A percentile compares a stretch with the other conserved stretches of the same genome.
phyloP scores from a whole-genome alignment of 2,329 filamentous ascomycete genomes.

The Aureobasidium melanogenum region DNA sequence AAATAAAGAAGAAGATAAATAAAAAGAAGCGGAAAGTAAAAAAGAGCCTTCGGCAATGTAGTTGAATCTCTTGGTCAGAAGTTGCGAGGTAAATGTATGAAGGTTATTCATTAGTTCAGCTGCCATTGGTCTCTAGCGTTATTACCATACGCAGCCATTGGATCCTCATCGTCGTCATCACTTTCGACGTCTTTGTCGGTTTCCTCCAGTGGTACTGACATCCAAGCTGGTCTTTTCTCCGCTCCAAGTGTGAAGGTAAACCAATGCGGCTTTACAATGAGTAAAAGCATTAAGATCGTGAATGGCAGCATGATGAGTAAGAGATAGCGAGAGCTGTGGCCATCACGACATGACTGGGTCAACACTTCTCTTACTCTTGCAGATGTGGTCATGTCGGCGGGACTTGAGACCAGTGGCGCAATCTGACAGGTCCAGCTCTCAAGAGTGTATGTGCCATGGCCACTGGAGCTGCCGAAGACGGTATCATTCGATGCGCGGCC shows the following conservation, averaged over 20 bases:
- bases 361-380: neutral
- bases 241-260: neutral
- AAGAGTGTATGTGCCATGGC: neutral
- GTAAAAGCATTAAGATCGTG: neutral
- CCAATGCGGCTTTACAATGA: neutral
- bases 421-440: constrained; percentile 5
- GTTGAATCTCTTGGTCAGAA: too few species aligned
- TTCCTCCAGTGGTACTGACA: neutral
- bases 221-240: neutral
- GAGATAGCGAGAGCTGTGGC: neutral
- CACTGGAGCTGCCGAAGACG: neutral
- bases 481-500: too few species aligned
- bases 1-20: too few species aligned
- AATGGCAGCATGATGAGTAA: neutral
- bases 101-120: neutral
- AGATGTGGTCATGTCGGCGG: neutral
- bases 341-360: neutral
- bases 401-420: neutral
- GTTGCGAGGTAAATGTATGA: too few species aligned
- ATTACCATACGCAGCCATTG: neutral
- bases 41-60: too few species aligned
- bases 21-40: too few species aligned
- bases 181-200: neutral
- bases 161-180: neutral
- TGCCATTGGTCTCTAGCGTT: neutral